Conservation (phyloP, 2,329 filamentous ascomycete genomes). For the Fusarium secorum region DNA sequence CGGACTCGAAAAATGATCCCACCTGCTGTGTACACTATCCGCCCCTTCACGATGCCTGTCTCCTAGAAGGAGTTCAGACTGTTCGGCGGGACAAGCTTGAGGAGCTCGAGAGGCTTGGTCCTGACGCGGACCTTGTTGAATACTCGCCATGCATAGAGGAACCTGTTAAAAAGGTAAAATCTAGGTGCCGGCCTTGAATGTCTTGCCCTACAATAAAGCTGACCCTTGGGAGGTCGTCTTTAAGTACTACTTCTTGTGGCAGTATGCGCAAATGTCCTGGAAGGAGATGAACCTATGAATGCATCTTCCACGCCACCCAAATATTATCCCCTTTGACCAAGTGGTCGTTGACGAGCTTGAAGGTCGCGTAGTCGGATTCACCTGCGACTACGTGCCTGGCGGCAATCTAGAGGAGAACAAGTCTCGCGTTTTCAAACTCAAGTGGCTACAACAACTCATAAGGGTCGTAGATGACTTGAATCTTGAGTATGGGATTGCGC, state of each 20-base stretch:
- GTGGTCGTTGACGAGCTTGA: conserved; percentile 46
- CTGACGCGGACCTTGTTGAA: conserved; percentile 39
- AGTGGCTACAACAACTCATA: conserved; percentile 49
- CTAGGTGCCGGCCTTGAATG: background rate
- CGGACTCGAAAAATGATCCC: conserved; percentile 38
- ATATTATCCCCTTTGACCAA: conserved; percentile 46
- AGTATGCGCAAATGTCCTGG: conserved; percentile 38
- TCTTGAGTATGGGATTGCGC: conserved; percentile 46
- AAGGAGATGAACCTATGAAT: conserved; percentile 47
- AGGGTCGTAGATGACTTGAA: conserved; percentile 47
- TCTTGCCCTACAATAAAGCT: background rate
- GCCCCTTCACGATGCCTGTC: conserved; percentile 22
- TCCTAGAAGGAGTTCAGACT: conserved; percentile 29
- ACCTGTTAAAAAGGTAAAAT: background rate
- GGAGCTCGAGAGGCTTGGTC: conserved; percentile 41
- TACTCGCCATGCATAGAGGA: fast-evolving
- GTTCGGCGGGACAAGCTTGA: conserved; percentile 36
- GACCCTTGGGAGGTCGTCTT: conserved; percentile 34
- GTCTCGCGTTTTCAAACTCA: conserved; percentile 45
- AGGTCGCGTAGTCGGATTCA: conserved; percentile 48
- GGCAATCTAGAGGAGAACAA: conserved; percentile 43
- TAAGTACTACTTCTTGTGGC: conserved; percentile 46
- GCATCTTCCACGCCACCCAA: conserved; percentile 47
- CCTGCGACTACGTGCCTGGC: conserved; percentile 43
- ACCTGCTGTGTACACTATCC: conserved; percentile 42